phyloP scores from a whole-genome alignment of 257 asterid species.

The Linderniella brevidens region DNA sequence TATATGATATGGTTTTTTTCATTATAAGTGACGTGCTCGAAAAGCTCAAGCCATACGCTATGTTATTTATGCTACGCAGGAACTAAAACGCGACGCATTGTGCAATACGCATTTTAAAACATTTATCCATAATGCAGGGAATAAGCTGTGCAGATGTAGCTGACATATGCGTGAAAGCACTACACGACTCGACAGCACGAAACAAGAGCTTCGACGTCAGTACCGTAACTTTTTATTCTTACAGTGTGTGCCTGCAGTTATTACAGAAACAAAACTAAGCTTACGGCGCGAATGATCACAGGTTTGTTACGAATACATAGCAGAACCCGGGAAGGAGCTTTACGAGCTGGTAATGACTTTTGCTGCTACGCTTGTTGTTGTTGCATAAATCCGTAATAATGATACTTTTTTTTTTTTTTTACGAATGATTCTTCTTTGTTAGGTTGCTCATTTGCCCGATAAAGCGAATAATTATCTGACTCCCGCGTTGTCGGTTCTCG shows the following conservation, averaged over 20 bases:
- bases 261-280: background rate
- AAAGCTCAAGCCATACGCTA: too few relatives aligned
- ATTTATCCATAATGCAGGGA: slow-evolving; percentile 27
- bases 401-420: background rate
- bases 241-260: background rate
- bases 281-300: slow-evolving; percentile 8
- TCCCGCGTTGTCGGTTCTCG: slow-evolving; percentile 90
- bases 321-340: slow-evolving; percentile 92
- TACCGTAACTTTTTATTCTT: background rate
- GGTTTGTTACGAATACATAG: slow-evolving; percentile 89
- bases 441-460: slow-evolving; percentile 98
- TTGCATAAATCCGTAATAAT: background rate
- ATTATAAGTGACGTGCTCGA: too few relatives aligned
- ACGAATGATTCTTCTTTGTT: background rate
- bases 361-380: background rate
- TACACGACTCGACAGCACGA: slow-evolving; percentile 95
- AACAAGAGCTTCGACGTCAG: slow-evolving; percentile 97
- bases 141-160: slow-evolving; percentile 99
- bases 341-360: slow-evolving; percentile 60
- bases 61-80: too few relatives aligned
- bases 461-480: slow-evolving; percentile 93
- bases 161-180: slow-evolving; percentile 90
- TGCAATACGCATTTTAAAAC: slow-evolving; percentile 11
- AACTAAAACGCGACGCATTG: too few relatives aligned
- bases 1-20: too few relatives aligned